These are phyloP conservation scores for Fraxinus angustifolia DNA, from an alignment of 305 asterid species.

Conservation along the genomic window DNA sequence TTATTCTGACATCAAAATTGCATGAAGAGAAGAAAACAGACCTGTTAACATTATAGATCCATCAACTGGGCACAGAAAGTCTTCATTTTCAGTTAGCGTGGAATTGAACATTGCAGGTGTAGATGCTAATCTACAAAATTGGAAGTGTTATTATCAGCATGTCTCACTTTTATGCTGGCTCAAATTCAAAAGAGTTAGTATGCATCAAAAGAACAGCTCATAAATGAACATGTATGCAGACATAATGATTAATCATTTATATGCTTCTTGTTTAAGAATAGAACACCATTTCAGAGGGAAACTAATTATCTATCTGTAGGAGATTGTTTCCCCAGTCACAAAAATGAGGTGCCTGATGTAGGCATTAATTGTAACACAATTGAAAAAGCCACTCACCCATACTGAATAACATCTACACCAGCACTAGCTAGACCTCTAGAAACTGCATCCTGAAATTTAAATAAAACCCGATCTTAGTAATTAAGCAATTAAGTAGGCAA, in stretches of 20 bases:
- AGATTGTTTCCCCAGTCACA: not conserved
- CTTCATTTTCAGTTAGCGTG: constrained; percentile 69
- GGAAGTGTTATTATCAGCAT: constrained; percentile 20
- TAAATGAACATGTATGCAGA: not conserved
- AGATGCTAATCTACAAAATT: constrained; percentile 74
- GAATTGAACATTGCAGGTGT: constrained; percentile 98
- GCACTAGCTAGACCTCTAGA: constrained; percentile 80
- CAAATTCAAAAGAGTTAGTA: constrained; percentile 11
- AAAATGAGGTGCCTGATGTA: constrained; percentile 8
- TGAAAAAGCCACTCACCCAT: constrained; percentile 58
- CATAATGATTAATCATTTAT: not conserved
- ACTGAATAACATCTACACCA: constrained; percentile 76
- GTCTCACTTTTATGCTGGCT: not conserved
- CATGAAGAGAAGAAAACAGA: constrained; percentile 22
- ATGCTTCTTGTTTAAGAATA: not conserved
- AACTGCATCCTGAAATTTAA: constrained; percentile 75
- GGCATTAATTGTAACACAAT: constrained; percentile 14
- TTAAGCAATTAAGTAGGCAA: constrained; percentile 5
- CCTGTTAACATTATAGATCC: constrained; percentile 98
- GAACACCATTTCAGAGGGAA: not conserved
- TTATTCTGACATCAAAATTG: not conserved
- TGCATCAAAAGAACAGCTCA: not conserved
- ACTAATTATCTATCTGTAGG: not conserved
- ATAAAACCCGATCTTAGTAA: constrained; percentile 9
- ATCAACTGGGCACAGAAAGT: constrained; percentile 75